These are phyloP conservation scores for Yamadazyma epiphylla DNA, from an alignment of 1,139 yeast genomes.

Conservation along the genomic window DNA sequence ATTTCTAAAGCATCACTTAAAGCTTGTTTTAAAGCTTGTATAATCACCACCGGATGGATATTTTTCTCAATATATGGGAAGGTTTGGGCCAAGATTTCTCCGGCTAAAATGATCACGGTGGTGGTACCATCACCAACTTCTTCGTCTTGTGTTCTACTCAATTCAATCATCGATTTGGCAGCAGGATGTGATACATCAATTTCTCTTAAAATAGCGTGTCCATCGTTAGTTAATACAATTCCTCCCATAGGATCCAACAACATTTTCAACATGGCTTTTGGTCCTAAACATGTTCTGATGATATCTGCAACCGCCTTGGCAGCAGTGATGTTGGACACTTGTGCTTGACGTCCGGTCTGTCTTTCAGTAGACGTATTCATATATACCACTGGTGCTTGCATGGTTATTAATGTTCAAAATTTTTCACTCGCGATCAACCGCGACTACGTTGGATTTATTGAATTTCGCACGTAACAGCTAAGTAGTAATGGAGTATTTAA, in stretches of 20 bases:
- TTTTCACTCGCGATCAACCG: conserved; percentile 2
- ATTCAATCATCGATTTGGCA: conserved; percentile 96
- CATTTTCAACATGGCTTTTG: conserved; percentile 99
- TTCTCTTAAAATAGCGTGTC: conserved; percentile 88
- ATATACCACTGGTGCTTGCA: conserved; percentile 52
- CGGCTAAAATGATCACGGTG: conserved; percentile 90
- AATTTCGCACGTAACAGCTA: too few relatives aligned
- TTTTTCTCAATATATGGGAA: conserved; percentile 91
- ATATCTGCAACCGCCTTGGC: conserved; percentile 98
- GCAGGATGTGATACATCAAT: conserved; percentile 96
- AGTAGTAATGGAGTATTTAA: conserved; percentile 22
- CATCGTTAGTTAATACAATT: conserved; percentile 94
- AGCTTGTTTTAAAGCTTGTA: conserved; percentile 91
- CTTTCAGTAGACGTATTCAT: conserved; percentile 83
- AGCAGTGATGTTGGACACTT: conserved; percentile 93
- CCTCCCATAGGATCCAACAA: conserved; percentile 98
- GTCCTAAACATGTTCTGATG: conserved; percentile 97
- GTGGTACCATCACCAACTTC: conserved; percentile 99
- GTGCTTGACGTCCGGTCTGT: conserved; percentile 97
- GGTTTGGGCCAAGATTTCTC: conserved; percentile 93
- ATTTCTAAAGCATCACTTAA: conserved; percentile 86
- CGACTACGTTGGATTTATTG: too few relatives aligned
- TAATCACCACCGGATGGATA: conserved; percentile 94
- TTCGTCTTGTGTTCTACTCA: conserved; percentile 96
- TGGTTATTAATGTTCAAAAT: conserved; percentile 10